Base-by-base conservation (phyloP, 257 asterid genomes). In the Pogostemon cablin region DNA sequence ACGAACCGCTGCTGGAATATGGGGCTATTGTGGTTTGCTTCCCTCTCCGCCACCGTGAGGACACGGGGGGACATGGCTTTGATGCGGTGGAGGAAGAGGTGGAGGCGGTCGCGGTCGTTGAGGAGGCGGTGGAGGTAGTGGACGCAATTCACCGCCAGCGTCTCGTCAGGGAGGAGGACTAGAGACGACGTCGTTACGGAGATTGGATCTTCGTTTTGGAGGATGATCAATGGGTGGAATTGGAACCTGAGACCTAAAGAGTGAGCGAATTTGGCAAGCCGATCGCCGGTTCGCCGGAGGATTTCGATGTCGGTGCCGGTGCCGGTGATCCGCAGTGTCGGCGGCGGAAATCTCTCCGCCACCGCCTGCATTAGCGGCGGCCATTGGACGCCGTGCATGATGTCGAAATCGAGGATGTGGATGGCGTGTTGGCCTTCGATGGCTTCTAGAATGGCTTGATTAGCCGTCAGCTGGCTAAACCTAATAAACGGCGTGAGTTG, bases 351-450 rank as follows among this genome's bases (percentile, higher is more conserved):
- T 0, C 96, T 84, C 57, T 95, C 96, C 8, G 88, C 95, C 47
- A 91, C 68, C 11, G 98, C 98, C 64, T 89, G 97, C 99, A 95
- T 95, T 43, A 95, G 83, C 1, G 99, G 96, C 5, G 99, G 99
- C 99, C 99, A 95, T 66, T 95, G 99, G 2, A 95, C 93, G 57
- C 99, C 99, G 76, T 95, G 98, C 89, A 86, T 87, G 80, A 95
- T 89, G 72, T 95, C 92, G 72, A 95, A 91, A 69, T 95, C 99
- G 35, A 95, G 82, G 65, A 95, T 86, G 89, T 95, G 99, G 54
- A 95, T 80, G 0, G 91, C 87, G 5, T 61, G 86, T 12, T 86
- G 88, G 37, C 86, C 87, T 9, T 84, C 90, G 54, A 88, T 80
- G 2, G 97, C 87, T 39, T 95, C 99, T 8, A 95, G 64, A 9